Conservation (phyloP, 177 flowering plant genomes). For the Telopea speciosissima region DNA sequence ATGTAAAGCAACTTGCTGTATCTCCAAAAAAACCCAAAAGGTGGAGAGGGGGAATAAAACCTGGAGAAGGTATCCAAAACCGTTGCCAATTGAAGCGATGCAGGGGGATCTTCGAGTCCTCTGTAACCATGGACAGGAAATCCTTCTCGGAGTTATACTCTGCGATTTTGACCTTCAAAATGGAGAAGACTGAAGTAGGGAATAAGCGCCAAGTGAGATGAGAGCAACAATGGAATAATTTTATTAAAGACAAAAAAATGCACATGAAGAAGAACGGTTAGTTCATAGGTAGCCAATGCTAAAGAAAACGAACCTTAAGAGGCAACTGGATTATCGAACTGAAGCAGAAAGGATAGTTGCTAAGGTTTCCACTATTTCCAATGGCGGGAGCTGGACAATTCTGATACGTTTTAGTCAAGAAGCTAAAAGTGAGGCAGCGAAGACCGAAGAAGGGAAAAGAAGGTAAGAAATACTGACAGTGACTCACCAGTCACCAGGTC, state of each 20-base stretch:
- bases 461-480: background rate
- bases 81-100: slow-evolving; percentile 98
- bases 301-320: slow-evolving; percentile 47
- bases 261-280: background rate
- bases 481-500: no score
- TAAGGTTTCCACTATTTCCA: slow-evolving; percentile 59
- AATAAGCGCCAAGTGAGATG: background rate
- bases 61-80: slow-evolving; percentile 77
- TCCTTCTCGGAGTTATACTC: slow-evolving; percentile 92
- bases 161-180: slow-evolving; percentile 36
- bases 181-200: background rate
- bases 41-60: slow-evolving; percentile 22
- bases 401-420: background rate
- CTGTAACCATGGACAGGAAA: slow-evolving; percentile 89
- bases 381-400: slow-evolving; percentile 18
- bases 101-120: slow-evolving; percentile 74
- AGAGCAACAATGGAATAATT: no score
- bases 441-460: background rate
- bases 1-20: no score
- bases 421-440: no score
- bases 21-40: no score
- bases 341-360: slow-evolving; percentile 83
- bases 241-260: background rate
- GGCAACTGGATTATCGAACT: slow-evolving; percentile 86
- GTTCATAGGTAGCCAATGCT: no score